Conservation (phyloP, 345 rosid species). For the Psidium guajava region DNA sequence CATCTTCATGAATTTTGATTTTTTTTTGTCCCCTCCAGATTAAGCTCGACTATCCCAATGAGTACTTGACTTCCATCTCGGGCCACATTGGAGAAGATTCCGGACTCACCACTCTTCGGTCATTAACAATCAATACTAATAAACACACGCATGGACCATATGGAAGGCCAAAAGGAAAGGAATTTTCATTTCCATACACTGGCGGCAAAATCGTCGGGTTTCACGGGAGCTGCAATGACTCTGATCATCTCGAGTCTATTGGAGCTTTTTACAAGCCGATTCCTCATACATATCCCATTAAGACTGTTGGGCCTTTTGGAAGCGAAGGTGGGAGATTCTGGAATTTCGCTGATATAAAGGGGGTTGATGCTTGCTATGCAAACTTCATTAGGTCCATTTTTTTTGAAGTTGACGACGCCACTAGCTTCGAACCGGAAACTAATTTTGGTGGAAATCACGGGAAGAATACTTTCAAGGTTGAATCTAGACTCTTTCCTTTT, state of each 20-base stretch:
- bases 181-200: not conserved
- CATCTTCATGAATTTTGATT: not conserved
- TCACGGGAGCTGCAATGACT: not conserved
- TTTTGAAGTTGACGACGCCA: too few species aligned
- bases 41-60: not conserved
- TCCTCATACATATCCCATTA: not conserved
- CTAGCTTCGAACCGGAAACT: too few species aligned
- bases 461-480: not conserved
- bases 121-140: not conserved
- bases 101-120: not conserved
- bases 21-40: not conserved
- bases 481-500: not conserved
- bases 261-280: not conserved
- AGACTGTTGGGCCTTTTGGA: not conserved
- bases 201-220: conserved; percentile 1
- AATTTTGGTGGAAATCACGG: not conserved
- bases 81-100: not conserved
- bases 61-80: not conserved
- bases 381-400: too few species aligned
- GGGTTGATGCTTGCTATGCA: too few species aligned
- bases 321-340: not conserved
- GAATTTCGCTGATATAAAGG: not conserved
- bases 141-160: not conserved
- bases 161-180: not conserved
- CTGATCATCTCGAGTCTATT: not conserved